Conservation (phyloP, 805 yeast genomes). For the Saturnispora zaruensis region DNA sequence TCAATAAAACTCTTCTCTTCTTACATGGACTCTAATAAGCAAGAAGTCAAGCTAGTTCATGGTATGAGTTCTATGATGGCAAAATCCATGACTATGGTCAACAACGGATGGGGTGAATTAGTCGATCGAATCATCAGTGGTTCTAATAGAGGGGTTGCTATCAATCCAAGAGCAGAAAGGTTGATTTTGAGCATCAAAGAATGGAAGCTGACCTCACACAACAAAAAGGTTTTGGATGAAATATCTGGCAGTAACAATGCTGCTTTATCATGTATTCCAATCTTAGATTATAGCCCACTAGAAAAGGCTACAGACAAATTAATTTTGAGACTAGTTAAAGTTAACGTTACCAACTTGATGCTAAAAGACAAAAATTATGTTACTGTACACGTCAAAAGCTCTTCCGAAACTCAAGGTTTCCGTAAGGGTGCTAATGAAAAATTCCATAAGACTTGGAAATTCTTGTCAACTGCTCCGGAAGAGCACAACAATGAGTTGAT, state of each 20-base stretch:
- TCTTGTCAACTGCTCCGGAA: slow-evolving; percentile 61
- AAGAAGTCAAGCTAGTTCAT: slow-evolving; percentile 19
- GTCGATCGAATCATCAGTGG: slow-evolving; percentile 72
- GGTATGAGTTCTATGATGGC: slow-evolving; percentile 31
- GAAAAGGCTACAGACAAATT: slow-evolving; percentile 52
- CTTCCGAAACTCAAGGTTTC: slow-evolving; percentile 44
- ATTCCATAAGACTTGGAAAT: slow-evolving; percentile 50
- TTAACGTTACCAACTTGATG: slow-evolving; percentile 13
- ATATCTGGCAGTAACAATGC: slow-evolving; percentile 10
- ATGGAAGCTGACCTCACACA: slow-evolving; percentile 31
- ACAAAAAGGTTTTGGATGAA: slow-evolving; percentile 23
- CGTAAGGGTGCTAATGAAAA: slow-evolving; percentile 61
- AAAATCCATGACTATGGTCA: slow-evolving; percentile 30
- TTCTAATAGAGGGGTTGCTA: slow-evolving; percentile 65
- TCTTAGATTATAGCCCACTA: slow-evolving; percentile 56
- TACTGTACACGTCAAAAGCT: slow-evolving; percentile 46
- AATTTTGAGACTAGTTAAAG: slow-evolving; percentile 49
- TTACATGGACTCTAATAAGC: slow-evolving; percentile 37
- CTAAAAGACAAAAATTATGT: slow-evolving; percentile 33
- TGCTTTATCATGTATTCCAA: slow-evolving; percentile 58
- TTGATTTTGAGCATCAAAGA: slow-evolving; percentile 67
- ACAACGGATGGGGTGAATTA: slow-evolving; percentile 85
- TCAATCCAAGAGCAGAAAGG: slow-evolving; percentile 72
- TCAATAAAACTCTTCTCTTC: slow-evolving; percentile 66
- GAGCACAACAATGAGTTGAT: slow-evolving; percentile 69